Base-by-base conservation (phyloP, 345 rosid species). In the Kernera saxatilis region DNA sequence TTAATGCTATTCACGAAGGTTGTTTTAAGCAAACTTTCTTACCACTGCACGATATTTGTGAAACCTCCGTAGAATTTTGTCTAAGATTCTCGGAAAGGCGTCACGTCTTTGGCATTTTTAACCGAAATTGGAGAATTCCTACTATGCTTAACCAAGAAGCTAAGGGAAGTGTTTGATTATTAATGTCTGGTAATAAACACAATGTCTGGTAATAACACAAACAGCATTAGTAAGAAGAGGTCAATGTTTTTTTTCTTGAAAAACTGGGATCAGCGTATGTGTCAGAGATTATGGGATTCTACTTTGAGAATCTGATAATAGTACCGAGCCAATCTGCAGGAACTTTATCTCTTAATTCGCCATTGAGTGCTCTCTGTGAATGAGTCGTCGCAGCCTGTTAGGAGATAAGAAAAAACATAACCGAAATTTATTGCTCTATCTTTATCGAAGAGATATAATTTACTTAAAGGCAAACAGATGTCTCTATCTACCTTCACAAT, bases 321-420 rank as follows among this genome's bases (percentile, higher is more conserved):
- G 93, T 91, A 21, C 99, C 99, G 0, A 79, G 82, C 97, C 96
- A 87, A 52, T 87, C 97, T 3, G 84, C 84, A 11, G 93, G 97
- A 58, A 81, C 62, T 39, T 18, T 5, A 29, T 64, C 71, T 66
- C 77, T 71, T 57, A 91, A 30, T n/a, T 86, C 88, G 39, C 95
- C 96, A 0, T 63, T 81, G 22, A 89, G 76, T 1, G 92, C 99
- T 80, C 68, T 84, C 50, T 78, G 41, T 5, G 99, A 88, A 76
- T 91, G 92, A 68, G 53, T 69, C 0, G 98, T 87, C 1, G 96
- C 92, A 1, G 91, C 97, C 97, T 90, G 83, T 27, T 39, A 21
- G 5, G 50, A 19, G 33, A 60, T 18, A 6, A 29, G n/a, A 2
- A 33, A 26, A 56, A 45, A 0, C 27, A 36, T 0, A 37, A 49